These are phyloP conservation scores for Pseudocercospora pini-densiflorae DNA, from an alignment of 2,329 filamentous ascomycete genomes.

Conservation along the genomic window DNA sequence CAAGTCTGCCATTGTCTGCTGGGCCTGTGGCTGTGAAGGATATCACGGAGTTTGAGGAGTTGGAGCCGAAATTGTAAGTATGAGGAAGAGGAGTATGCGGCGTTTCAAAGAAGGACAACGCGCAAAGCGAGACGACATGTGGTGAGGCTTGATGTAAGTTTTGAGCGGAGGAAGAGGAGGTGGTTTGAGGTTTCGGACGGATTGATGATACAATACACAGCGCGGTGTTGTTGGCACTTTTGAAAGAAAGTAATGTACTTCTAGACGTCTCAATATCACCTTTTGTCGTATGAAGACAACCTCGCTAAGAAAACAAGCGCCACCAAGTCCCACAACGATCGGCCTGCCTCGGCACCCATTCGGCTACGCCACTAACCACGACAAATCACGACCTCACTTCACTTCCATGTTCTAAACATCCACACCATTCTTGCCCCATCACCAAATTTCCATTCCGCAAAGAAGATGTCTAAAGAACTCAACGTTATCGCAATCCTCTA, in stretches of 20 bases:
- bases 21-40: slow-evolving; percentile 76
- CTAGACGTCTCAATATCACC: background rate
- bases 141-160: background rate
- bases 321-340: no score
- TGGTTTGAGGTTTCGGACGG: background rate
- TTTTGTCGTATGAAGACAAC: background rate
- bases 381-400: background rate
- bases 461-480: slow-evolving; percentile 24
- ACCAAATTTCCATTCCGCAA: no score
- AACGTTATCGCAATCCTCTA: slow-evolving; percentile 25
- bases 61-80: slow-evolving; percentile 71
- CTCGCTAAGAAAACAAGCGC: background rate
- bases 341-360: background rate
- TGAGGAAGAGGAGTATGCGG: background rate
- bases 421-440: no score
- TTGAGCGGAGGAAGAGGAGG: background rate
- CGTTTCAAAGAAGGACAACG: background rate
- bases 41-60: slow-evolving; percentile 82
- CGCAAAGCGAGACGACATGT: background rate
- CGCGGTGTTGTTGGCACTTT: slow-evolving; percentile 1
- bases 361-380: background rate
- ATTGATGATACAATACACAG: background rate
- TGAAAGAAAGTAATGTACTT: background rate
- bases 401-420: background rate
- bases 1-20: slow-evolving; percentile 70